These are phyloP conservation scores for Xylaria palmicola DNA, from an alignment of 495 filamentous ascomycete genomes.

Conservation along the genomic window DNA sequence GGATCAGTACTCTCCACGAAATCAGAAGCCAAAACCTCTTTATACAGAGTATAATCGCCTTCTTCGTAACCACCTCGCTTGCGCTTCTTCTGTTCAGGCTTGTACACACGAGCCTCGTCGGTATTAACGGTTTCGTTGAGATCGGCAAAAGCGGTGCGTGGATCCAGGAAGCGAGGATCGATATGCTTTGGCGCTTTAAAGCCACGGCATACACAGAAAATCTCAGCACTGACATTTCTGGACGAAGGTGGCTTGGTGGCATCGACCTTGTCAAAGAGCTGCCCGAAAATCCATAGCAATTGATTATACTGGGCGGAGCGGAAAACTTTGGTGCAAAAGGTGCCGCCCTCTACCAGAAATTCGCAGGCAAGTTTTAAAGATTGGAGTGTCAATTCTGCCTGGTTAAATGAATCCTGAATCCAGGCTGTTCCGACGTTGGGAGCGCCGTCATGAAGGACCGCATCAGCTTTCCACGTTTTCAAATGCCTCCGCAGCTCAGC, in stretches of 20 bases:
- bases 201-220: constrained; percentile 17
- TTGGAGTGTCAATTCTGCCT: constrained; percentile 91
- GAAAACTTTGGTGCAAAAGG: constrained; percentile 98
- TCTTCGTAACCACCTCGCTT: constrained; percentile 98
- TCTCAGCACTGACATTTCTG: constrained; percentile 63
- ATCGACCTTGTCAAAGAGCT: constrained; percentile 90
- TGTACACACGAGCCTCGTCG: constrained; percentile 96
- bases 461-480: constrained; percentile 97
- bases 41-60: constrained; percentile 89
- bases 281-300: constrained; percentile 96
- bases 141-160: constrained; percentile 90
- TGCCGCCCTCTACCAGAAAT: constrained; percentile 85
- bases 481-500: constrained; percentile 87
- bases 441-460: constrained; percentile 96
- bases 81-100: constrained; percentile 93
- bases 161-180: constrained; percentile 90
- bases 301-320: constrained; percentile 96
- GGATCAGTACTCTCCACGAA: constrained; percentile 95
- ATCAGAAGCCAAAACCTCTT: constrained; percentile 80
- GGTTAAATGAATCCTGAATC: constrained; percentile 98
- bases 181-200: constrained; percentile 82
- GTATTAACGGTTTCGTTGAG: constrained; percentile 86
- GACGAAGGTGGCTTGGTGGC: constrained; percentile 97
- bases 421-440: constrained; percentile 97
- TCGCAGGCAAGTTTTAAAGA: constrained; percentile 92